Percentiles rank a stretch among this genome's conserved stretches.
Evolutionary conservation across 176 grass and related monocot genomes (phyloP).

Genomic region (Dactylis glomerata): DNA sequence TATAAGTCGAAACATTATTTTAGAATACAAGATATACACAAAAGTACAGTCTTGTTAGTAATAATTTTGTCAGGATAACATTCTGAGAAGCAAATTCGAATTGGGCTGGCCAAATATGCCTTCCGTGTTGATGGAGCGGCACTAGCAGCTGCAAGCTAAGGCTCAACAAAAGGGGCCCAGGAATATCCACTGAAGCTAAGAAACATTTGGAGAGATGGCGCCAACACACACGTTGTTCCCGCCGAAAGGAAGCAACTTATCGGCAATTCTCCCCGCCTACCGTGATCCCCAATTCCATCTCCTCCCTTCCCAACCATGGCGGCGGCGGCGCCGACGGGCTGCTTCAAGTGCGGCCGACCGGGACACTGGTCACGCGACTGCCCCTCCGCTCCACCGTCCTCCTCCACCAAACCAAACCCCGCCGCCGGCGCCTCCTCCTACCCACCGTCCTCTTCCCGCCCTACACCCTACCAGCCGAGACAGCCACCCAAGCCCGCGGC

Average conservation of each 20-base stretch:
- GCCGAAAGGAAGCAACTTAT: neutral
- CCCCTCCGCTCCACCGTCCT: constrained; percentile 33
- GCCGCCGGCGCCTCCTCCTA: constrained; percentile 7
- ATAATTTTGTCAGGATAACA: no score
- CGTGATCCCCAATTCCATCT: neutral
- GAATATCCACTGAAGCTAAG: neutral
- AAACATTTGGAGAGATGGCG: neutral
- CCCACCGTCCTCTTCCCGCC: neutral
- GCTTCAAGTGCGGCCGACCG: constrained; percentile 24
- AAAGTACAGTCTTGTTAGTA: no score
- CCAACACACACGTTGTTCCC: neutral
- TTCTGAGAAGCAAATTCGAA: no score
- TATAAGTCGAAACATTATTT: no score
- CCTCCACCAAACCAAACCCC: constrained; percentile 19
- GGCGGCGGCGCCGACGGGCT: constrained; percentile 59
- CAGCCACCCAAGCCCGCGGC: neutral
- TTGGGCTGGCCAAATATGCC: no score
- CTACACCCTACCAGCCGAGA: neutral
- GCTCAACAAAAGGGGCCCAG: neutral
- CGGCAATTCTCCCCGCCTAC: neutral
- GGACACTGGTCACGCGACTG: constrained; percentile 92
- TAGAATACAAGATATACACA: no score
- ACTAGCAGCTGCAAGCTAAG: no score
- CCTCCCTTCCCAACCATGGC: constrained; percentile 13
- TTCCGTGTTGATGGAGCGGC: no score